phyloP scores from a whole-genome alignment of 352 stramenopile species.

The Pythium rhizo-oryzae region DNA sequence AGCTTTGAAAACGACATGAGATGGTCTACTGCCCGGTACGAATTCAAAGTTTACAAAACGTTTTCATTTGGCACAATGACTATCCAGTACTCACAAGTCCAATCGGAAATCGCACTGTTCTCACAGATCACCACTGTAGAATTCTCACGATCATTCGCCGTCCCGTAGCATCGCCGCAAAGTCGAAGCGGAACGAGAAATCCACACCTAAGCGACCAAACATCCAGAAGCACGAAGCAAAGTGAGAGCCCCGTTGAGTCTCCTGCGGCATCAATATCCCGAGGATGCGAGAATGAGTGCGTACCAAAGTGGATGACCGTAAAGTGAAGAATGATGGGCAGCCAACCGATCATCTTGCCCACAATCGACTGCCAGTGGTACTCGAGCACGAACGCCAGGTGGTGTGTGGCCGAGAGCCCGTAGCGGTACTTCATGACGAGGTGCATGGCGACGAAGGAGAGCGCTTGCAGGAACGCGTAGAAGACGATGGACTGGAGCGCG shows the following conservation, averaged over 20 bases:
- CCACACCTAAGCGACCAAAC: neutral
- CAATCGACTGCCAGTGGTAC: conserved; percentile 6
- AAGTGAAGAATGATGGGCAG: conserved; percentile 18
- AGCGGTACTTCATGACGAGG: conserved; percentile 27
- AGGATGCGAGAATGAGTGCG: neutral
- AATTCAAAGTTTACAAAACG: too few relatives aligned
- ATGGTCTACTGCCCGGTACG: too few relatives aligned
- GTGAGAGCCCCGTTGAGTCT: neutral
- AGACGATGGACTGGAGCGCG: too few relatives aligned
- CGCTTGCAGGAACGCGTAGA: too few relatives aligned
- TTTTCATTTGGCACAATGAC: too few relatives aligned
- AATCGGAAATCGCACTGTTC: neutral
- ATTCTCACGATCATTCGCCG: neutral
- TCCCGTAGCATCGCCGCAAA: conserved; percentile 12
- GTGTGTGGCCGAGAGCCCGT: conserved; percentile 14
- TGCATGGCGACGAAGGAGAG: too few relatives aligned
- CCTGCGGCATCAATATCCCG: too few relatives aligned
- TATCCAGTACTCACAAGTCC: neutral
- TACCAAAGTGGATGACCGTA: conserved; percentile 16
- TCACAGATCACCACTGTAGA: too few relatives aligned
- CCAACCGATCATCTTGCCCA: conserved; percentile 23
- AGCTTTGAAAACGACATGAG: too few relatives aligned
- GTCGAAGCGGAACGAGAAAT: conserved; percentile 18
- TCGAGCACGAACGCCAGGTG: conserved; percentile 25
- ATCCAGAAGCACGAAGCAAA: neutral